Percentiles rank a stretch among this genome's conserved stretches.
These are phyloP conservation scores for Pilatotrama ljubarskyi DNA, from an alignment of 768 basidiomycete genomes.

Conservation along the genomic window DNA sequence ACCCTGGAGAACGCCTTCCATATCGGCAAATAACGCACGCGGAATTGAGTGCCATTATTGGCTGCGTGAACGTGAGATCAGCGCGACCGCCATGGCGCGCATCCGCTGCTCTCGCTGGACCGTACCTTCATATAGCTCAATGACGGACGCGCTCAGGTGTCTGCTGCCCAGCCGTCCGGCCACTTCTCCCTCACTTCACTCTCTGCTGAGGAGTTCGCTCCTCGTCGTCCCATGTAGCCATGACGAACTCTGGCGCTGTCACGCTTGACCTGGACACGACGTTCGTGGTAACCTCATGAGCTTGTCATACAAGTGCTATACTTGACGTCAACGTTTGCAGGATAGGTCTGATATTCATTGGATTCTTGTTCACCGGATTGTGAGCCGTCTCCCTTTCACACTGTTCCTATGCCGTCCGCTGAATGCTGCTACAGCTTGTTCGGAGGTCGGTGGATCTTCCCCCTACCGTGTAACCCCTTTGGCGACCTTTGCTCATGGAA, in stretches of 20 bases:
- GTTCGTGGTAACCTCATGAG: background rate
- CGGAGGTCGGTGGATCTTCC: background rate
- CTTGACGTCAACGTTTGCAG: background rate
- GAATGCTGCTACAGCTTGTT: background rate
- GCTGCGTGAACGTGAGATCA: background rate
- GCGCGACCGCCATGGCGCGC: background rate
- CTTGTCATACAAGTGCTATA: too few species aligned
- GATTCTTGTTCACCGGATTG: conserved; percentile 3
- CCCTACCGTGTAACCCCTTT: background rate
- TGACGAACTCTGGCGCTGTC: background rate
- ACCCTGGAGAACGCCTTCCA: background rate
- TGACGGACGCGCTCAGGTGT: background rate
- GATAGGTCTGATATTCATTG: conserved; percentile 4
- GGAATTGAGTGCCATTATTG: background rate
- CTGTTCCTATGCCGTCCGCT: background rate
- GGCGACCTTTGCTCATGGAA: background rate
- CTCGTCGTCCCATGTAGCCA: conserved; percentile 1
- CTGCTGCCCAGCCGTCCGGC: background rate
- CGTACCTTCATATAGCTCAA: background rate
- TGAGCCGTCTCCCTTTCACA: background rate
- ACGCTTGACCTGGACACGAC: background rate
- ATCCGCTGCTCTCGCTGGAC: background rate
- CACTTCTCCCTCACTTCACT: background rate
- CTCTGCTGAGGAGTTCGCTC: background rate
- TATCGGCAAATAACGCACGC: background rate